phyloP scores from a whole-genome alignment of 176 grass and related monocot genomes.

The Avena insularis region DNA sequence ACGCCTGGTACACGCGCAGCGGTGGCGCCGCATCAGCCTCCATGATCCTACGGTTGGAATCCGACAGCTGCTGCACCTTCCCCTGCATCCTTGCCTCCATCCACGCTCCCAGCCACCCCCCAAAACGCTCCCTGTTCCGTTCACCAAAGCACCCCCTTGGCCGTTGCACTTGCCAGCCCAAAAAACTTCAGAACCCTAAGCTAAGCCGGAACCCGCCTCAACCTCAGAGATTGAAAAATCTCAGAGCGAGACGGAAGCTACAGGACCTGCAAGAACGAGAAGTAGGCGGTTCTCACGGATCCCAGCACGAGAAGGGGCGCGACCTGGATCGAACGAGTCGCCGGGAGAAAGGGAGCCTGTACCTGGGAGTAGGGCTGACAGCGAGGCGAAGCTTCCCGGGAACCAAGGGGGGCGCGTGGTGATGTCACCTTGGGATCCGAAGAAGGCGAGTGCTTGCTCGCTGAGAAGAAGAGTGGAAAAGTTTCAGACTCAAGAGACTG shows the following conservation, averaged over 20 bases:
- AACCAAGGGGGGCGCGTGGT: conserved; percentile 31
- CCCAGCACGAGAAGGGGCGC: conserved; percentile 15
- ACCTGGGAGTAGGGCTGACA: neutral
- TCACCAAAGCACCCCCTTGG: conserved; percentile 29
- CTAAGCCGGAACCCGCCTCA: neutral
- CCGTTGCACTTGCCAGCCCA: neutral
- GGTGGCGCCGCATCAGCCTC: conserved; percentile 52
- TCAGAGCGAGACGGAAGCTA: neutral
- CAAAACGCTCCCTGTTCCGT: neutral
- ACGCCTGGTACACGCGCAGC: conserved; percentile 66
- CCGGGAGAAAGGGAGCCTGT: neutral
- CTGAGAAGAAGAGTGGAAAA: conserved; percentile 40
- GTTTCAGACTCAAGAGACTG: conserved; percentile 32
- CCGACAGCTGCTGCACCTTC: conserved; percentile 50
- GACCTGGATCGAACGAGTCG: conserved; percentile 12
- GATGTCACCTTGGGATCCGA: conserved; percentile 50
- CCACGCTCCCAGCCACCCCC: neutral
- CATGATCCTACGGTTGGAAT: conserved; percentile 74
- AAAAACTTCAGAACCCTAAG: neutral
- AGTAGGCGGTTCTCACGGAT: conserved; percentile 41
- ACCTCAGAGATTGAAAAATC: neutral
- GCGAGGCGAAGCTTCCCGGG: neutral
- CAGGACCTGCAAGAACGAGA: conserved; percentile 36
- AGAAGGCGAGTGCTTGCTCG: neutral
- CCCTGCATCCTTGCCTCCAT: conserved; percentile 58